Conservation (phyloP, 2,329 filamentous ascomycete genomes). For the Zarea fungicola region DNA sequence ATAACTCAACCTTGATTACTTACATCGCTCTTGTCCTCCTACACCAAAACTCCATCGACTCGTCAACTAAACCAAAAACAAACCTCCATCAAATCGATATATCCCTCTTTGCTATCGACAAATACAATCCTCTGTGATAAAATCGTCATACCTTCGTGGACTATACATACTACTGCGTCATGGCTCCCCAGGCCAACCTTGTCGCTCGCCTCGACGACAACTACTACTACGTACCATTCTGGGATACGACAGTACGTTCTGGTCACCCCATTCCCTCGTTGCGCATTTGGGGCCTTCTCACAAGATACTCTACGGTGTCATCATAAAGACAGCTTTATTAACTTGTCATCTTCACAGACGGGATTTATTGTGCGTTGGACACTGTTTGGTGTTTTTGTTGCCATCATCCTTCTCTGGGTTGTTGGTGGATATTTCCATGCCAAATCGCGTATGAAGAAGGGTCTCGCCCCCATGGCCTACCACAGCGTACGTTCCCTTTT, state of each 20-base stretch:
- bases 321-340: no score
- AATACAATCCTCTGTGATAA: no score
- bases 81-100: no score
- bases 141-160: no score
- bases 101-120: no score
- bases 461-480: constrained; percentile 60
- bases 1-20: no score
- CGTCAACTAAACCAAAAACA: no score
- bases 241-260: constrained; percentile 9
- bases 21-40: no score
- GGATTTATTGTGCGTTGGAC: constrained; percentile 67
- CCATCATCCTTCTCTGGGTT: constrained; percentile 56
- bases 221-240: background rate
- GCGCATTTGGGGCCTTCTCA: no score
- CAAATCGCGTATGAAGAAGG: constrained; percentile 58
- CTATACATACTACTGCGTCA: background rate
- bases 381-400: constrained; percentile 58
- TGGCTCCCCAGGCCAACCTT: constrained; percentile 4
- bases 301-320: no score
- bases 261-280: background rate
- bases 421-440: constrained; percentile 67
- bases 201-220: background rate
- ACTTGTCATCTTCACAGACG: constrained; percentile 40
- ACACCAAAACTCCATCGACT: no score
- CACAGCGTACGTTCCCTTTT: constrained; percentile 52